Evolutionary conservation across 106 monocot genomes (phyloP), one percentile per base, ranked within the genome.

Genomic region (Alisma plantagoaquatica): DNA sequence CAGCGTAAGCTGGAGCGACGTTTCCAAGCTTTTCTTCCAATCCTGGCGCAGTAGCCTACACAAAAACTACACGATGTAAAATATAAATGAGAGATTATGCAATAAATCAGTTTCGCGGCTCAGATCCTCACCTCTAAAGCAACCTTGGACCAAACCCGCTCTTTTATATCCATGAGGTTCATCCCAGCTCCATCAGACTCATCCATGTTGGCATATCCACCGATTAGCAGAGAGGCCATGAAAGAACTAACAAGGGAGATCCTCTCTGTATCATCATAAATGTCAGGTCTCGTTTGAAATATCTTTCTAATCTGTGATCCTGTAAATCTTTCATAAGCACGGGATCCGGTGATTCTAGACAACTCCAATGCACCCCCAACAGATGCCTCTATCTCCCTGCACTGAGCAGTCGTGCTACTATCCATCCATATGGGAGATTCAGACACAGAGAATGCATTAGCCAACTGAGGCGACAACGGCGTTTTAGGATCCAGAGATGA

Each of bases 341-440:
- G 67, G 14, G 96, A 96, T 9, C 96, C 96, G 4, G 96, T 84
- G 56, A 96, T 72, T 60, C 73, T 77, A 9, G 96, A 81, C 53
- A 96, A 54, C 59, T 81, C 77, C 49, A 89, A 29, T 43, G 88
- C 81, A 46, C 96, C 89, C 16, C 89, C 89, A 0, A 85, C 78
- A 43, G 78, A 75, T 31, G 57, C 76, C 59, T 96, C 96, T 30
- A 96, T 73, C 31, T 89, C 96, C 69, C 84, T 89, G 60, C 96
- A 96, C 47, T 96, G 96, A 12, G 41, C 44, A 17, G 88, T 81
- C 23, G 84, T 96, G 55, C 89, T 89, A 33, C 81, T 76, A 63
- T 96, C 96, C 96, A 96, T 96, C 96, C 96, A 96, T 59, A 96
- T 65, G 27, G 96, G 96, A 27, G 88, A 89, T 15, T 96, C 78